Conservation (phyloP, 257 asterid genomes). For the Buddleja alternifolia region DNA sequence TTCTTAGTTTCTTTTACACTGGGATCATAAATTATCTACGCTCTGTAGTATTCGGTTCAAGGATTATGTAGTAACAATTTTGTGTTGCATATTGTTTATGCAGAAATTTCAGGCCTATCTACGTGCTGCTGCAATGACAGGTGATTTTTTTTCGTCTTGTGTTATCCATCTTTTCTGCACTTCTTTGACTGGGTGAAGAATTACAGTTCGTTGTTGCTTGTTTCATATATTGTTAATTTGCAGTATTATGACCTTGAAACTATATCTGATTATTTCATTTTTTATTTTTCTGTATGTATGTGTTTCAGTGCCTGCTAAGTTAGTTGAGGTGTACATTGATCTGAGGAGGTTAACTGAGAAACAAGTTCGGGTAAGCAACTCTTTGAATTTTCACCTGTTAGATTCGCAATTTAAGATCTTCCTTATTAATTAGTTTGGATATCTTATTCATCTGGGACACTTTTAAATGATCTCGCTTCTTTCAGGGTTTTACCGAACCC, state of each 20-base stretch:
- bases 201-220: neutral
- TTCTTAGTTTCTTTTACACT: neutral
- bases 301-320: conserved; percentile 73
- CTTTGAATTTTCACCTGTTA: conserved; percentile 26
- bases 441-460: neutral
- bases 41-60: no score
- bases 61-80: conserved; percentile 23
- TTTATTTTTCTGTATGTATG: conserved; percentile 22
- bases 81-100: conserved; percentile 28
- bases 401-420: neutral
- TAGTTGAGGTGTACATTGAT: conserved; percentile 72
- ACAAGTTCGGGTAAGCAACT: conserved; percentile 69
- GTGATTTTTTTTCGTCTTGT: conserved; percentile 33
- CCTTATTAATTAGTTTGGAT: neutral
- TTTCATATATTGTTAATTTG: neutral
- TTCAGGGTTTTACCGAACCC: conserved; percentile 86
- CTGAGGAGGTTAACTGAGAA: conserved; percentile 77
- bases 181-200: conserved; percentile 9
- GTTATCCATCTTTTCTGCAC: neutral
- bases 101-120: conserved; percentile 67
- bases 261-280: neutral
- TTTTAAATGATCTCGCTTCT: conserved; percentile 17
- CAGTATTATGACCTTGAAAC: neutral
- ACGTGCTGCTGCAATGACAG: conserved; percentile 66
- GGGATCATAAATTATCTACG: neutral